Base-by-base conservation (phyloP, 2,329 filamentous ascomycete species). In the Nigrospora sphaerica region DNA sequence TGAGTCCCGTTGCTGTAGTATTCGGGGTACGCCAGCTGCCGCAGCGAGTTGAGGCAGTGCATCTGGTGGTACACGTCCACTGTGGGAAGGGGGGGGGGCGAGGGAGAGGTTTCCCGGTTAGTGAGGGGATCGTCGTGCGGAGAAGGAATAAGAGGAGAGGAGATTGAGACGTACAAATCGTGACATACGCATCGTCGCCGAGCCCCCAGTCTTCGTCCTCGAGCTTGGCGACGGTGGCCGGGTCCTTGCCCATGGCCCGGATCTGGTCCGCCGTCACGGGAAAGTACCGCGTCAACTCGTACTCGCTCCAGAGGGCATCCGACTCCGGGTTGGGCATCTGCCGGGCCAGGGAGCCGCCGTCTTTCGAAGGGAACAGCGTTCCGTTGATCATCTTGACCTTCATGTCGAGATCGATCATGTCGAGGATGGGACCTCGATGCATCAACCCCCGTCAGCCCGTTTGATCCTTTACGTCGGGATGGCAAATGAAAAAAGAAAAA, bases 111-210 rank as follows among this genome's bases (percentile, higher is more conserved):
- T 10, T 9, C 7, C 23, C 23, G 23, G 23, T 28, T 10, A 28
- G 23, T 10, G 19, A 6, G 19, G 19, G 6, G 6, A 4, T 23
- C 23, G n/a, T 28, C 23, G 7, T 28, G 23, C 6, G 7, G 23
- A 23, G 23, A 28, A 28, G 2, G 6, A 28, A 9, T 5, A 28
- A 10, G 7, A 10, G 23, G 7, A 10, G 7, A 2, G 23, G 23
- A 23, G 23, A 10, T 5, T 10, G 5, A 28, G 6, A 9, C 23
- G 10, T 28, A 28, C 23, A 28, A 9, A 53, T 51, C 16, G 51
- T 57, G 34, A 58, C 60, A 39, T 66, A 66, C 1, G 59, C 58
- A 32, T 65, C 56, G 31, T 59, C 52, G 2, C 62, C 62, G 5
- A 64, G 51, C 2, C 60, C 58, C 57, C 60, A 65, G 35, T 56